These are phyloP conservation scores for Yamadazyma paraphyllophila DNA, from an alignment of 805 yeast species.

Conservation along the genomic window DNA sequence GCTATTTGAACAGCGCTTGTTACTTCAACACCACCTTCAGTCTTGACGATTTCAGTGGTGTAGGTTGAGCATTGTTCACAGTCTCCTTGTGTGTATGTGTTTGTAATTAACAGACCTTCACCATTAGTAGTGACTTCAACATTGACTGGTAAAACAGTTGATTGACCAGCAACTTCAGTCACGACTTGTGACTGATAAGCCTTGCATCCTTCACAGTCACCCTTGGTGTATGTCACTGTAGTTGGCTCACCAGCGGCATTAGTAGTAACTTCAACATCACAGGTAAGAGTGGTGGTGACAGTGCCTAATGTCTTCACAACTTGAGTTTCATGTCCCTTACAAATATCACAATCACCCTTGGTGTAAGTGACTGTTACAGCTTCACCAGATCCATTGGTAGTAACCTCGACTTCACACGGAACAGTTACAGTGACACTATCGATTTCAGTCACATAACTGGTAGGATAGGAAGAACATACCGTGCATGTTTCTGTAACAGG, in stretches of 20 bases:
- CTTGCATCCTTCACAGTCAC: constrained; percentile 11
- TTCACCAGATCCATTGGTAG: constrained; percentile 11
- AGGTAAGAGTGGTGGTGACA: constrained; percentile 13
- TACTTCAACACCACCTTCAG: not conserved
- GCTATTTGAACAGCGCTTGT: not conserved
- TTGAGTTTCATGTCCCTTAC: constrained; percentile 11
- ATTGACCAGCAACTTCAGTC: constrained; percentile 6
- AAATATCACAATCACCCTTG: constrained; percentile 10
- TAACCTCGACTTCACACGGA: constrained; percentile 15
- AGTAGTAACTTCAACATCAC: constrained; percentile 8
- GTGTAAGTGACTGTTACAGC: constrained; percentile 8
- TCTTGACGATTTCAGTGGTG: not conserved
- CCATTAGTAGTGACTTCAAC: constrained; percentile 9
- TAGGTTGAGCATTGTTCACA: constrained; percentile 1
- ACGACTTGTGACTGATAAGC: constrained; percentile 11
- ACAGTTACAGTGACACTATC: constrained; percentile 17
- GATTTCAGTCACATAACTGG: constrained; percentile 11
- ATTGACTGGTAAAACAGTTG: constrained; percentile 13
- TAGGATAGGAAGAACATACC: constrained; percentile 9
- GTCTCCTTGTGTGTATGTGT: constrained; percentile 1
- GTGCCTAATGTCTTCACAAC: constrained; percentile 9
- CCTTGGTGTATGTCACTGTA: constrained; percentile 6
- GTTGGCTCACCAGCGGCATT: constrained; percentile 5
- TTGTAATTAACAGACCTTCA: not conserved
- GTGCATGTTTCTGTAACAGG: constrained; percentile 9